phyloP scores from a whole-genome alignment of 345 rosid species.

The Hibiscus mutabilis region DNA sequence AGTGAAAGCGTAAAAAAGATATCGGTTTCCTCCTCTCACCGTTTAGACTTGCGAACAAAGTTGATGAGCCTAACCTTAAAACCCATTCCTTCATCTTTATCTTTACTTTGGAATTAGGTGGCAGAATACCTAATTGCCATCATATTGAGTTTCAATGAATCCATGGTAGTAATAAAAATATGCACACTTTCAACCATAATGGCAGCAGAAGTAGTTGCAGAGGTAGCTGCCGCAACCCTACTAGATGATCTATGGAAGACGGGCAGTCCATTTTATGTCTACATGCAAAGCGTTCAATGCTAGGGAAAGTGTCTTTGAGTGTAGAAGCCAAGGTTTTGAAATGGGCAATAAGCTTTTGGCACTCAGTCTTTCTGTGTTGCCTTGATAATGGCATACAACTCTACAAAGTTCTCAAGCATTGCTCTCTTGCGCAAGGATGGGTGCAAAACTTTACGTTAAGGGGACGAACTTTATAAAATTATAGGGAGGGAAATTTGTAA shows the following conservation, averaged over 20 bases:
- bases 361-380: too few species aligned
- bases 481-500: too few species aligned
- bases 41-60: too few species aligned
- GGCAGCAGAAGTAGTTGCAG: conserved; percentile 12
- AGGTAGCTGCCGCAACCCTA: background rate
- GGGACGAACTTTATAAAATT: too few species aligned
- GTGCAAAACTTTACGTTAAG: too few species aligned
- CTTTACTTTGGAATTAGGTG: conserved; percentile 13
- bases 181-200: conserved; percentile 36
- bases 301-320: background rate
- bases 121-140: conserved; percentile 13
- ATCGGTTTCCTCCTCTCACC: too few species aligned
- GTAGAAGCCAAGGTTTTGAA: background rate
- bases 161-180: background rate
- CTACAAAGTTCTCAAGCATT: background rate
- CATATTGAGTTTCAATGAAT: background rate
- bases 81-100: background rate
- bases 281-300: background rate
- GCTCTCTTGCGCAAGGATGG: background rate
- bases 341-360: too few species aligned
- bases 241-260: background rate
- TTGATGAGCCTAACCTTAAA: too few species aligned
- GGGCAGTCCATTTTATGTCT: background rate
- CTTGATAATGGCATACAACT: too few species aligned
- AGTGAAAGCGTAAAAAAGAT: too few species aligned